These are phyloP conservation scores for Cenchrus purpureus DNA, from an alignment of 176 grass and related monocot species.

Conservation along the genomic window DNA sequence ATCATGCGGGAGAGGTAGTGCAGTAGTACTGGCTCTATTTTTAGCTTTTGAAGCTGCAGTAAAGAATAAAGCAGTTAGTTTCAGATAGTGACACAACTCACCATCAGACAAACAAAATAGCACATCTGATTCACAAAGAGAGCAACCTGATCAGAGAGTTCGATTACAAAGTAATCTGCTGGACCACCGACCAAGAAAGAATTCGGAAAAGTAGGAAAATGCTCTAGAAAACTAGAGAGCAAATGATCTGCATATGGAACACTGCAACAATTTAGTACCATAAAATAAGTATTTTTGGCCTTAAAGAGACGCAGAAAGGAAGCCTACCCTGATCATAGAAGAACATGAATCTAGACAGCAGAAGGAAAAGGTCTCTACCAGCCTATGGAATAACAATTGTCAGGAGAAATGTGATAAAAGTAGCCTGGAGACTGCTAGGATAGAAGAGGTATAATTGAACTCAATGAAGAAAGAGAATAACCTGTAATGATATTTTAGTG, in stretches of 20 bases:
- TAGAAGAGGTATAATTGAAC: slow-evolving; percentile 20
- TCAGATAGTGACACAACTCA: background rate
- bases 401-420: slow-evolving; percentile 16
- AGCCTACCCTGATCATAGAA: slow-evolving; percentile 80
- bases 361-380: slow-evolving; percentile 80
- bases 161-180: slow-evolving; percentile 94
- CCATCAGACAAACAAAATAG: slow-evolving; percentile 16
- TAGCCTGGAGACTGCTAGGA: background rate
- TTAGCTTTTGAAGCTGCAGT: slow-evolving; percentile 95
- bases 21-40: slow-evolving; percentile 89
- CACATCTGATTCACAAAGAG: slow-evolving; percentile 14
- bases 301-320: slow-evolving; percentile 21
- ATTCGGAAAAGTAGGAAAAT: slow-evolving; percentile 82
- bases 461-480: slow-evolving; percentile 34
- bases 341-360: slow-evolving; percentile 82
- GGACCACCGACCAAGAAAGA: slow-evolving; percentile 87
- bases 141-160: slow-evolving; percentile 82
- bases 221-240: slow-evolving; percentile 66
- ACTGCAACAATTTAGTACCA: slow-evolving; percentile 26
- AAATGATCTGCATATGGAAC: slow-evolving; percentile 57
- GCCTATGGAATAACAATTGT: slow-evolving; percentile 52
- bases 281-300: background rate
- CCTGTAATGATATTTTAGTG: slow-evolving; percentile 86
- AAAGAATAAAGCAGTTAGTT: slow-evolving; percentile 21
- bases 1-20: slow-evolving; percentile 82